Evolutionary conservation across 2,329 filamentous ascomycete species (phyloP), one percentile per base, ranked within the genome.

Genomic region (Ceratocystis variospora): DNA sequence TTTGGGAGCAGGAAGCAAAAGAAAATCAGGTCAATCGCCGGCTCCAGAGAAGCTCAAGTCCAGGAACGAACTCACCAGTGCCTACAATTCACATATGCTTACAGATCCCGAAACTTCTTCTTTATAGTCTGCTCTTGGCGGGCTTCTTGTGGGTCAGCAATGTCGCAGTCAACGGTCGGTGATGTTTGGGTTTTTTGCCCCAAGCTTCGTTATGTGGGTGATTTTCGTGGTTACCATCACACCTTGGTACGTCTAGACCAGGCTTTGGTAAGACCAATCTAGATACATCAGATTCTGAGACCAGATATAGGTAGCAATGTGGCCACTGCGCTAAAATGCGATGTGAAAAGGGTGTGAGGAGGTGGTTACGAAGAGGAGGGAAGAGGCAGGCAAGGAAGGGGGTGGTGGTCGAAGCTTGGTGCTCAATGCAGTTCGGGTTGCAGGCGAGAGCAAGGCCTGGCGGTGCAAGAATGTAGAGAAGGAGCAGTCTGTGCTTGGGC

Each of bases 271-370:
- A 17, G 53, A 33, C 31, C 37, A 4, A 2, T 12, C 37, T 12
- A 5, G 37, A 41, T 41, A 41, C 10, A 3, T 41, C 37, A 41
- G 3, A 41, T 41, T 41, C 37, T 8, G 37, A 41, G 37, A 41
- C 55, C 55, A 59, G 55, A 37, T 59, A 37, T 37, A 59, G 55
- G 55, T n/a, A 59, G 33, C 28, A 59, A 59, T 41, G 55, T 59
- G 55, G 55, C 28, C 55, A 59, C 55, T 59, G 55, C 55, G 19
- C 55, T 6, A 3, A 22, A 31, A 33, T 59, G 55, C 5, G n/a
- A n/a, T 19, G 55, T 19, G 28, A 33, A 28, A 59, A 59, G 17
- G 17, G 55, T 19, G 28, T 59, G 55, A 37, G 31, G 25, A 19
- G 7, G 22, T 50, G 46, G 50, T 19, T 25, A n/a, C 3, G 10